phyloP scores from a whole-genome alignment of 306 rosid species.

The Vigna trinervia region DNA sequence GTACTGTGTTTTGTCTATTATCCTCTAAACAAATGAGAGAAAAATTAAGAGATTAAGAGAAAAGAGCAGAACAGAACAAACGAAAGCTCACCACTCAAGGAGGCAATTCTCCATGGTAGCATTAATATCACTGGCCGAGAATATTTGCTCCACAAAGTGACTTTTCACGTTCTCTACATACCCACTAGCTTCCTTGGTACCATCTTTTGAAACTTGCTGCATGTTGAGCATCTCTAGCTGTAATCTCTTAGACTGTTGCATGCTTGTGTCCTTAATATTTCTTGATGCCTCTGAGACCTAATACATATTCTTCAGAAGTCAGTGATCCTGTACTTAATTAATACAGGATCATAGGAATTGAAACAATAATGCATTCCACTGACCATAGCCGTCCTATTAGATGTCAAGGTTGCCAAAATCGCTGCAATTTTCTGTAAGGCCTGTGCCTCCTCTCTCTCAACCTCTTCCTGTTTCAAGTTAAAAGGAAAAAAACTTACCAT shows the following conservation, averaged over 20 bases:
- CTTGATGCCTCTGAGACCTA: conserved; percentile 82
- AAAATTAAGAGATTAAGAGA: not conserved
- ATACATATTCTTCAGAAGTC: conserved; percentile 40
- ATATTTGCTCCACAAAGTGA: conserved; percentile 57
- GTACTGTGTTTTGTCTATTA: no score
- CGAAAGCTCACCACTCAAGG: conserved; percentile 69
- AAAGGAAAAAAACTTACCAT: conserved; percentile 39
- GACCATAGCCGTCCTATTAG: conserved; percentile 73
- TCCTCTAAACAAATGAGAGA: no score
- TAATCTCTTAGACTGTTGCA: conserved; percentile 60
- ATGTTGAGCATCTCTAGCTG: conserved; percentile 63
- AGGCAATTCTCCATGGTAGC: conserved; percentile 60
- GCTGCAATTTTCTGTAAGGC: conserved; percentile 71
- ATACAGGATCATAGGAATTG: not conserved
- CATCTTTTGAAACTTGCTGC: conserved; percentile 67
- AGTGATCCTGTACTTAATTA: not conserved
- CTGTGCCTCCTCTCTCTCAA: conserved; percentile 68
- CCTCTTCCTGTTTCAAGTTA: conserved; percentile 71
- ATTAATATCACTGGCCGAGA: conserved; percentile 55
- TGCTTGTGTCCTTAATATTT: conserved; percentile 55
- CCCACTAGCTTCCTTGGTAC: conserved; percentile 55
- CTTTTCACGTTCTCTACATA: conserved; percentile 58
- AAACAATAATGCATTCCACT: conserved; percentile 35
- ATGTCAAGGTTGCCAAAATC: conserved; percentile 65
- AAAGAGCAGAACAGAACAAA: not conserved